Evolutionary conservation across 257 asterid genomes (phyloP).

Genomic region (Solanum sparsipilum): DNA sequence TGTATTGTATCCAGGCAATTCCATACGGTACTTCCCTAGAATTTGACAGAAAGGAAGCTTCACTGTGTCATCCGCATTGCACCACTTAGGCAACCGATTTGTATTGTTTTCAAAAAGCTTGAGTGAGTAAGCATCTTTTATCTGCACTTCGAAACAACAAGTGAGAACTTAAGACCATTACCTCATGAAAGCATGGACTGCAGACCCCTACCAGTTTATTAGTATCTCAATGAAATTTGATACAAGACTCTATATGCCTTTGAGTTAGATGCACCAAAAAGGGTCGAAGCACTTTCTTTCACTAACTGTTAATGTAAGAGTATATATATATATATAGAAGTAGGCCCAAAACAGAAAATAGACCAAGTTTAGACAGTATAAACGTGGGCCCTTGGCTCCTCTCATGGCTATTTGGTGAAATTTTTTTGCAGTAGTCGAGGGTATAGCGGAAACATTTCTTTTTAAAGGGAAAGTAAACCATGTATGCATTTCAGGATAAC

Average conservation of each 20-base stretch:
- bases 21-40: slow-evolving; percentile 67
- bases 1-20: slow-evolving; percentile 67
- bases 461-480: not conserved
- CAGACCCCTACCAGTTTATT: not conserved
- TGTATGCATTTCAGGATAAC: not conserved
- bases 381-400: too few species aligned
- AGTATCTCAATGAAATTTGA: not conserved
- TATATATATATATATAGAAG: too few species aligned
- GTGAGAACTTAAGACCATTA: not conserved
- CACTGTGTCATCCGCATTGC: slow-evolving; percentile 74
- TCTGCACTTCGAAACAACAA: slow-evolving; percentile 32
- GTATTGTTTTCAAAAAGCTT: slow-evolving; percentile 58
- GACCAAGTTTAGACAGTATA: too few species aligned
- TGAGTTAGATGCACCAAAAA: not conserved
- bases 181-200: not conserved
- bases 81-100: slow-evolving; percentile 79
- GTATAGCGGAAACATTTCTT: not conserved
- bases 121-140: slow-evolving; percentile 77
- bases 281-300: not conserved
- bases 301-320: too few species aligned
- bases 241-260: not conserved
- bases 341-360: too few species aligned
- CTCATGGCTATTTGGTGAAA: too few species aligned
- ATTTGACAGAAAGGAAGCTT: slow-evolving; percentile 90
- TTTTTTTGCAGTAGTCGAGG: not conserved